Base-by-base conservation (phyloP, 1,139 yeast genomes). In the Hansenula sp. region DNA sequence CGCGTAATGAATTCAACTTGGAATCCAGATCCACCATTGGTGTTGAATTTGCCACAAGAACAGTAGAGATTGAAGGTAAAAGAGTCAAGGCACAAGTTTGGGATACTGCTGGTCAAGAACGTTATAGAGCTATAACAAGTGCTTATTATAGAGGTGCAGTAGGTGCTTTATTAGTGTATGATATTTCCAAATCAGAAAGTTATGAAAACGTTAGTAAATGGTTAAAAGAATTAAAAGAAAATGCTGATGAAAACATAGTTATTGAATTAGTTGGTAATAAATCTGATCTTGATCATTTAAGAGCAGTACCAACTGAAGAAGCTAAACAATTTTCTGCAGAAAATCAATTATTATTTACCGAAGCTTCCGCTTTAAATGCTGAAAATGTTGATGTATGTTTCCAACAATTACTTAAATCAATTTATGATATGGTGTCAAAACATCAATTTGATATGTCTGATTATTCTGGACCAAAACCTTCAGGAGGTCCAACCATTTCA, bases 61-160 rank as follows among this genome's bases (percentile, higher is more conserved):
- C 97, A 3, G 80, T 92, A 42, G 95, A 86, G 56, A 90, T 92
- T 43, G 97, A 92, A 56, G 95, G 95, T 45, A 92, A 90, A 66
- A 76, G 95, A 60, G 89, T 94, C 59, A 92, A 92, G 66, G 97
- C 97, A 9, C 98, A 94, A 65, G 89, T 92, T 59, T 92, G 98
- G 98, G 98, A 92, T 64, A 92, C 98, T 24, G 98, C 98, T 2
- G 98, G 98, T 45, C 98, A 92, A 70, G 98, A 92, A 66, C 79
- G 98, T 61, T 92, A 92, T 70, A 79, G 98, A 57, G 97, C 98
- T 39, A 92, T 92, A 60, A 94, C 98, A 31, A 82, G 95, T 46
- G 98, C 97, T 13, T 92, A 92, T 69, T 92, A 92, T 64, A 77
- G 98, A 61, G 98, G 98, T 36, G 98, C 98, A 1, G 96, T 90